Percentiles rank a stretch among this genome's conserved stretches.
phyloP scores from a whole-genome alignment of 2,329 filamentous ascomycete species.

The Arthrobotrys conoides region DNA sequence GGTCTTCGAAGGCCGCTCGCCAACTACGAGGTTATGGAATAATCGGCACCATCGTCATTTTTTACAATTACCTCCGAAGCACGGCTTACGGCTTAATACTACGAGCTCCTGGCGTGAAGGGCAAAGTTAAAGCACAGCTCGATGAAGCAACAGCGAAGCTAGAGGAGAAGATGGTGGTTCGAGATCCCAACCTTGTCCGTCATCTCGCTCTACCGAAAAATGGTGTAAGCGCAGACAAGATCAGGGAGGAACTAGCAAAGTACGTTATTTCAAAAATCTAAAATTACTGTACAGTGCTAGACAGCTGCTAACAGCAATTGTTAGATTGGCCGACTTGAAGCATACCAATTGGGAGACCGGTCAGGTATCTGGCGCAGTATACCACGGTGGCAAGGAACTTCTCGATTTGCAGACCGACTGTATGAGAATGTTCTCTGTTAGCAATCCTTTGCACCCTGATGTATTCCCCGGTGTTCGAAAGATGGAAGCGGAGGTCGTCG shows the following conservation, averaged over 20 bases:
- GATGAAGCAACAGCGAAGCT: conserved; percentile 83
- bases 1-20: conserved; percentile 83
- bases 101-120: conserved; percentile 85
- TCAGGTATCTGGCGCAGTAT: conserved; percentile 92
- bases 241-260: conserved; percentile 83
- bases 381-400: conserved; percentile 89
- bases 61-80: conserved; percentile 80
- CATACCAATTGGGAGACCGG: conserved; percentile 98
- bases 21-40: conserved; percentile 90
- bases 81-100: conserved; percentile 88
- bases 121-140: conserved; percentile 87
- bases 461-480: conserved; percentile 98
- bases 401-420: conserved; percentile 90
- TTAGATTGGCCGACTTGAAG: conserved; percentile 81
- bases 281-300: neutral
- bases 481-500: conserved; percentile 98
- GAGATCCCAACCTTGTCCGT: conserved; percentile 78
- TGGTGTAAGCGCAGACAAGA: conserved; percentile 83
- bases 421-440: conserved; percentile 92
- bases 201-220: conserved; percentile 84
- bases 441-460: conserved; percentile 97
- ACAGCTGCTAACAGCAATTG: neutral
- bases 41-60: conserved; percentile 81
- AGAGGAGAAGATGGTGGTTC: conserved; percentile 84
- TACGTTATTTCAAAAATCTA: conserved; percentile 29